These are phyloP conservation scores for Coniella lustricola DNA, from an alignment of 2,329 filamentous ascomycete species.

Conservation along the genomic window DNA sequence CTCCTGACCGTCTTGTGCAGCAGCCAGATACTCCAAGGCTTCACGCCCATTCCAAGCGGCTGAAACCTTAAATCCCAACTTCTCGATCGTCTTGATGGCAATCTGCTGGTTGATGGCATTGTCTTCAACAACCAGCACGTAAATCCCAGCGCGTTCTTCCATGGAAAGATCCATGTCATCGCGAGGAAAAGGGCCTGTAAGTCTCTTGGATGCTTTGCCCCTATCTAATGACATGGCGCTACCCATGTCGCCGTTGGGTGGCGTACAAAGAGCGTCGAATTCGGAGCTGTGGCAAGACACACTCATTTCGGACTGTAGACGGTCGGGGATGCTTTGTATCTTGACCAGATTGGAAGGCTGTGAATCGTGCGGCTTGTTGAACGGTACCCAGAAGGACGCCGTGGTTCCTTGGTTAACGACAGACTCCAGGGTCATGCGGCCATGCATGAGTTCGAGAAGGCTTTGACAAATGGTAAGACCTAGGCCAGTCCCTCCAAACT, in stretches of 20 bases:
- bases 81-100: constrained; percentile 66
- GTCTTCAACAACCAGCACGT: constrained; percentile 75
- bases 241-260: constrained; percentile 23
- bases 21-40: constrained; percentile 64
- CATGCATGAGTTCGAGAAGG: constrained; percentile 71
- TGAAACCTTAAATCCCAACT: constrained; percentile 63
- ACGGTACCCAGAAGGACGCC: constrained; percentile 71
- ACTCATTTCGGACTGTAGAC: constrained; percentile 56
- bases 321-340: constrained; percentile 58
- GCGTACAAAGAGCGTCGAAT: constrained; percentile 41
- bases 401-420: constrained; percentile 61
- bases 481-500: constrained; percentile 73
- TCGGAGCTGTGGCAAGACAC: constrained; percentile 64
- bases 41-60: constrained; percentile 75
- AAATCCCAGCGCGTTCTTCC: constrained; percentile 53
- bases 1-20: constrained; percentile 42
- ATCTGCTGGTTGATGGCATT: constrained; percentile 40
- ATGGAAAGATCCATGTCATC: constrained; percentile 43
- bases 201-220: constrained; percentile 24
- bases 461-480: constrained; percentile 79
- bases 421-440: constrained; percentile 64
- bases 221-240: constrained; percentile 21
- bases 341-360: constrained; percentile 47
- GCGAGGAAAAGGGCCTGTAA: constrained; percentile 24
- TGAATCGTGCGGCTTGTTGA: constrained; percentile 58